Conservation (phyloP, 331 rosid genomes). For the Spiraea crenata region DNA sequence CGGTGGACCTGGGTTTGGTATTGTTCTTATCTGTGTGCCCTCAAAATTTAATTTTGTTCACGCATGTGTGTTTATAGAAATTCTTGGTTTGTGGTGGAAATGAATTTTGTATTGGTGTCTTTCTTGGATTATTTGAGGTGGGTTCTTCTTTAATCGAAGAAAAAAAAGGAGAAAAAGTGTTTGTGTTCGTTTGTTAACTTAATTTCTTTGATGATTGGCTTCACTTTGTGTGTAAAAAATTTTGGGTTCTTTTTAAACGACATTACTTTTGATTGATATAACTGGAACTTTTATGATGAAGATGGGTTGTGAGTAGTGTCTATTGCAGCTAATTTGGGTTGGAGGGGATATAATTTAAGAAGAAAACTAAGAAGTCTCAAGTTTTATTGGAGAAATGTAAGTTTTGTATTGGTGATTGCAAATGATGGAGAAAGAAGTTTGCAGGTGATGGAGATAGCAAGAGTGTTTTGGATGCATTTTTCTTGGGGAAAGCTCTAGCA, state of each 20-base stretch:
- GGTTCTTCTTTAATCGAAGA: neutral
- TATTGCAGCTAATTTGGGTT: neutral
- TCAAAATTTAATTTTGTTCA: neutral
- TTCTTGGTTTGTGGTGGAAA: neutral
- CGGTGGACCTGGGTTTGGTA: constrained; percentile 62
- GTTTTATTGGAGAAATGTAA: neutral
- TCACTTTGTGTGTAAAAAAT: neutral
- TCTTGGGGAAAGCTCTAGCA: constrained; percentile 89
- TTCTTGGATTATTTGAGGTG: constrained; percentile 10
- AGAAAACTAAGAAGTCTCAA: neutral
- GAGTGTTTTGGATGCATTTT: constrained; percentile 78
- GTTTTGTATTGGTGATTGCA: neutral
- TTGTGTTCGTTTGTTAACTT: neutral
- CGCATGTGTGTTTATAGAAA: neutral
- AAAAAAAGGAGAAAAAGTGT: neutral
- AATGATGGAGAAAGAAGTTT: constrained; percentile 15
- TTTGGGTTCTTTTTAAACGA: neutral
- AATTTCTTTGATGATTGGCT: neutral
- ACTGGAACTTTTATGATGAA: neutral
- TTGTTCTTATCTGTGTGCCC: neutral
- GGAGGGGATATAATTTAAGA: too few relatives aligned
- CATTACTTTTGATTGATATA: neutral
- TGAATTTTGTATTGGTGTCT: neutral
- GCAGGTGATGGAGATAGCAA: constrained; percentile 68
- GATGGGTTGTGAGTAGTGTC: neutral